Conservation (phyloP, 169 alveolate species). For the Amoebophrya sp. region DNA sequence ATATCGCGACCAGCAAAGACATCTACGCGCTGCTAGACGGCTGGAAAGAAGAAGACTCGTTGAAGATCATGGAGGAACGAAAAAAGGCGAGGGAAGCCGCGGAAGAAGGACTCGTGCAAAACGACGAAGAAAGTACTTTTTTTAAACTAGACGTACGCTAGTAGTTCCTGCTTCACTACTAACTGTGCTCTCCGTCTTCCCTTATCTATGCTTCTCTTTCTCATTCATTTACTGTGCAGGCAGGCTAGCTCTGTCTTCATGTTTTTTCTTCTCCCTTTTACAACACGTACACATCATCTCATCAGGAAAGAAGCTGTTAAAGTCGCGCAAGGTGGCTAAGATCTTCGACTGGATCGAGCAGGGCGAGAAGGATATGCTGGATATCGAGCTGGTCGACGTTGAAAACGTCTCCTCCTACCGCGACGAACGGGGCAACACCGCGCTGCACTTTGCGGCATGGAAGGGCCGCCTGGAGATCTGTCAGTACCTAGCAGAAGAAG, state of each 20-base stretch:
- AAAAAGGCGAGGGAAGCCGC: background rate
- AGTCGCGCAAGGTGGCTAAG: background rate
- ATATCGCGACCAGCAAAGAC: background rate
- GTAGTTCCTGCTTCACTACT: background rate
- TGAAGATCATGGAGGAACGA: background rate
- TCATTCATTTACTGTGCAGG: background rate
- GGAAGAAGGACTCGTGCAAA: background rate
- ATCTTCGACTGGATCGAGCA: background rate
- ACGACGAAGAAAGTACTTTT: background rate
- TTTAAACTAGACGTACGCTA: background rate
- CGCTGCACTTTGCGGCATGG: background rate
- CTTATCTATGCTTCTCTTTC: background rate
- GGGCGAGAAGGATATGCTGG: background rate
- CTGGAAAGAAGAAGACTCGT: background rate
- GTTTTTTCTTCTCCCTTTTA: background rate
- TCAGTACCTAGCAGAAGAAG: background rate
- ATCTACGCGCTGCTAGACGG: background rate
- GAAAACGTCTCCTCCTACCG: background rate
- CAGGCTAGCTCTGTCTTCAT: background rate
- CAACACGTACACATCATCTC: background rate
- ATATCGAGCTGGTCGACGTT: background rate
- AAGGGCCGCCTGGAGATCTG: background rate
- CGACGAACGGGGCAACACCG: background rate
- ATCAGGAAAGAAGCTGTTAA: background rate
- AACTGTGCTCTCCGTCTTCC: background rate